Percentiles rank a stretch among this genome's conserved stretches.
Evolutionary conservation across 331 rosid genomes (phyloP).

Genomic region (Phaseolus coccineus): DNA sequence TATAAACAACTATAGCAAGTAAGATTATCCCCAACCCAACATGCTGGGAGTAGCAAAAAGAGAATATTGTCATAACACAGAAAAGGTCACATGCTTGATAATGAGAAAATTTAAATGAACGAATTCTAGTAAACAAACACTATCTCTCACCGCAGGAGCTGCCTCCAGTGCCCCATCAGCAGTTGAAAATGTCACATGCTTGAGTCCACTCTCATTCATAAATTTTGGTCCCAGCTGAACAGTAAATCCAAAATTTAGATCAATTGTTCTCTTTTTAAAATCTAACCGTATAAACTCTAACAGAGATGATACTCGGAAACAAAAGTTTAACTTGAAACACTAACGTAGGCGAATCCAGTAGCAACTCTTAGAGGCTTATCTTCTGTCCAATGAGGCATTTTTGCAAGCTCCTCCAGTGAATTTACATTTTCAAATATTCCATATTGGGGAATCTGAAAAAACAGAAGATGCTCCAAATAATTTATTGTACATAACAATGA

Average conservation of each 20-base stretch:
- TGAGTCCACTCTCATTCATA: conserved; percentile 79
- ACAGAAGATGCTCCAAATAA: conserved; percentile 21
- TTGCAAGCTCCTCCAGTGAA: conserved; percentile 75
- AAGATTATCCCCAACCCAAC: conserved; percentile 19
- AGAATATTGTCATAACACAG: neutral
- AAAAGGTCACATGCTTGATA: neutral
- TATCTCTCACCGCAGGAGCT: conserved; percentile 86
- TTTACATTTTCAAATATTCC: conserved; percentile 92
- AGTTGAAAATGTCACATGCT: conserved; percentile 82
- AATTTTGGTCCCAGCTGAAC: conserved; percentile 94
- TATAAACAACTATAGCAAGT: conserved; percentile 13
- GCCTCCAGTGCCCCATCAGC: conserved; percentile 99
- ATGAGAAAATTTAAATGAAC: conserved; percentile 8
- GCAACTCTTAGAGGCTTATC: conserved; percentile 91
- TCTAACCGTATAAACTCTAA: conserved; percentile 19
- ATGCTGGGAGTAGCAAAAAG: neutral
- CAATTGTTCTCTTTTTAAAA: conserved; percentile 2
- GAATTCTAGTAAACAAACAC: conserved; percentile 18
- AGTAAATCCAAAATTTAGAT: conserved; percentile 31
- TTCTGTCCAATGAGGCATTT: conserved; percentile 90
- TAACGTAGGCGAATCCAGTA: conserved; percentile 92
- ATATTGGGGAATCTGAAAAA: conserved; percentile 85
- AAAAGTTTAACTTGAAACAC: conserved; percentile 43
- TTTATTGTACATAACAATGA: conserved; percentile 10
- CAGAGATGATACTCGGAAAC: neutral